phyloP scores from a whole-genome alignment of 2,329 filamentous ascomycete genomes.

The Trichoderma afroharzianum region DNA sequence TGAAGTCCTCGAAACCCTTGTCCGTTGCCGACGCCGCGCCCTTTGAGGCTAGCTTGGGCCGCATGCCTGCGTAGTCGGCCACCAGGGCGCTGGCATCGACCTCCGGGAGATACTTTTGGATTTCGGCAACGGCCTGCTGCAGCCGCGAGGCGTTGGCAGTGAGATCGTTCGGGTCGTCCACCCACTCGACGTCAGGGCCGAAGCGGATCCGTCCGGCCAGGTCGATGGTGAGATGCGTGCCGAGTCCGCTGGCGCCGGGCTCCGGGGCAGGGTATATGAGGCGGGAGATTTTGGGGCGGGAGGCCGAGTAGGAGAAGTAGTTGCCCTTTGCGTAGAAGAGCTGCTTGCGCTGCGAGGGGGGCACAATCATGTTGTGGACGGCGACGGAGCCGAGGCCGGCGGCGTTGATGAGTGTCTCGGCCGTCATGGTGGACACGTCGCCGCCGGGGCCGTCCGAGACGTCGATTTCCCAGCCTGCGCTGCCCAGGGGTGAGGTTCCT shows the following conservation, averaged over 20 bases:
- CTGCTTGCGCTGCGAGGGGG: conserved; percentile 49
- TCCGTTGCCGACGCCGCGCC: conserved; percentile 56
- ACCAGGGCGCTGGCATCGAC: conserved; percentile 63
- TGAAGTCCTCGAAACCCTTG: conserved; percentile 77
- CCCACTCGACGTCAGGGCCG: conserved; percentile 94
- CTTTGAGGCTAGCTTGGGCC: conserved; percentile 70
- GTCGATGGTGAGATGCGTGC: conserved; percentile 91
- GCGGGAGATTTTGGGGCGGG: conserved; percentile 60
- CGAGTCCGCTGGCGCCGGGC: conserved; percentile 77
- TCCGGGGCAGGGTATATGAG: conserved; percentile 86
- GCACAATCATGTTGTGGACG: conserved; percentile 79
- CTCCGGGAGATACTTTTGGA: conserved; percentile 72
- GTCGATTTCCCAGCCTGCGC: conserved; percentile 65
- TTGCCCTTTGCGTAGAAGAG: conserved; percentile 90
- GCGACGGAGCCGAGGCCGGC: conserved; percentile 75
- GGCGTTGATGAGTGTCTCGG: conserved; percentile 77
- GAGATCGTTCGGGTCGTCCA: conserved; percentile 67
- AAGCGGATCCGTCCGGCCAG: conserved; percentile 81
- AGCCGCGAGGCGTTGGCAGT: conserved; percentile 62
- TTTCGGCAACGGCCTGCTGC: conserved; percentile 66
- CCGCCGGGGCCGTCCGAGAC: conserved; percentile 46
- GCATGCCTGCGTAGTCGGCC: conserved; percentile 86
- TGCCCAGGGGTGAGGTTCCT: conserved; percentile 40
- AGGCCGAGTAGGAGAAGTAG: conserved; percentile 80
- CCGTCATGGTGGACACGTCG: conserved; percentile 58